These are phyloP conservation scores for Aspergillus leporis DNA, from an alignment of 495 filamentous ascomycete genomes.

Conservation along the genomic window DNA sequence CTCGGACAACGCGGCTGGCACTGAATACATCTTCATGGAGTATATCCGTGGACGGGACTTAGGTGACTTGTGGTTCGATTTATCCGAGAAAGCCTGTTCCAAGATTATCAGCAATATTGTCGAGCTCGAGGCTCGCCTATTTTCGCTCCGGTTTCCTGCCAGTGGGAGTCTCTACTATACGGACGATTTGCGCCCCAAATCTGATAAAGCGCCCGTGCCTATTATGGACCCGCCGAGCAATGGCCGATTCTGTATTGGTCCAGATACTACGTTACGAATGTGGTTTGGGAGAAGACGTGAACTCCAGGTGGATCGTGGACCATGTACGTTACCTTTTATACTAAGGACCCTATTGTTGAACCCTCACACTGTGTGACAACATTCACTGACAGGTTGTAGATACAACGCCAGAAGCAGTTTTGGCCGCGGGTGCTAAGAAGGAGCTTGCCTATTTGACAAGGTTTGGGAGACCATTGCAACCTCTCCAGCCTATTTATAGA, in stretches of 20 bases:
- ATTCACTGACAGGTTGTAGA: slow-evolving; percentile 9
- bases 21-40: slow-evolving; percentile 24
- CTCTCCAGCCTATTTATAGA: slow-evolving; percentile 21
- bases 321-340: slow-evolving; percentile 14
- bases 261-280: slow-evolving; percentile 20
- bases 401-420: slow-evolving; percentile 10
- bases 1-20: slow-evolving; percentile 15
- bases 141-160: slow-evolving; percentile 17
- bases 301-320: slow-evolving; percentile 19
- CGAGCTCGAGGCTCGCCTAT: slow-evolving; percentile 17
- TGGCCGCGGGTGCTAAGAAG: slow-evolving; percentile 18
- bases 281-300: slow-evolving; percentile 21
- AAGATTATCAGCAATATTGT: slow-evolving; percentile 14
- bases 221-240: neutral
- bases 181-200: neutral
- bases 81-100: slow-evolving; percentile 12
- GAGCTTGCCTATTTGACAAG: slow-evolving; percentile 19
- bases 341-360: neutral
- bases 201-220: slow-evolving; percentile 7
- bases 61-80: slow-evolving; percentile 20
- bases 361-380: neutral
- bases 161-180: slow-evolving; percentile 23
- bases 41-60: slow-evolving; percentile 4
- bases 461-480: slow-evolving; percentile 19
- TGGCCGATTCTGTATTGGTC: slow-evolving; percentile 22